phyloP scores from a whole-genome alignment of 2,329 filamentous ascomycete genomes.

The Penicillium sp. region DNA sequence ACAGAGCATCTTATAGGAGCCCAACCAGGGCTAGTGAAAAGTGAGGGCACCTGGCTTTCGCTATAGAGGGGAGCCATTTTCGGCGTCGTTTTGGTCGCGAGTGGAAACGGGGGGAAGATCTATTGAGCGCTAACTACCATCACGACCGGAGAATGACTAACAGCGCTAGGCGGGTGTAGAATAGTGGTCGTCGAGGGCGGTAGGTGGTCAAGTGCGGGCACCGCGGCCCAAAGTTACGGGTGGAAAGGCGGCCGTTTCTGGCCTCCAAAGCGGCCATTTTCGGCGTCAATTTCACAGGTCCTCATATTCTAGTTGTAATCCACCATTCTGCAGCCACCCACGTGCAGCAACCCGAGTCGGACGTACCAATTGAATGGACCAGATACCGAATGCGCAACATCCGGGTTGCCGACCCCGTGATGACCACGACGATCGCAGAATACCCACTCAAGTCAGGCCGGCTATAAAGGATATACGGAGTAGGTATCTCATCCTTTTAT shows the following conservation, averaged over 20 bases:
- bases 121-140: conserved; percentile 7
- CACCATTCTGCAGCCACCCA: too few species aligned
- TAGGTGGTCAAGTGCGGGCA: conserved; percentile 14
- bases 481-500: too few species aligned
- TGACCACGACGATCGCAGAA: too few species aligned
- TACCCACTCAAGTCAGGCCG: too few species aligned
- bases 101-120: conserved; percentile 13
- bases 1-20: conserved; percentile 14
- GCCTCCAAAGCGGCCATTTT: conserved; percentile 18
- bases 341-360: too few species aligned
- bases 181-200: conserved; percentile 10
- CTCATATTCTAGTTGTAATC: conserved; percentile 18
- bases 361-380: too few species aligned
- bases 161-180: conserved; percentile 13
- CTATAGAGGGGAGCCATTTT: conserved; percentile 18
- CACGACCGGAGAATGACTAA: conserved; percentile 11
- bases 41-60: conserved; percentile 2
- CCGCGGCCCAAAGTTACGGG: conserved; percentile 13
- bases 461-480: too few species aligned
- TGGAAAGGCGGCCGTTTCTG: conserved; percentile 17
- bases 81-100: conserved; percentile 12
- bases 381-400: too few species aligned
- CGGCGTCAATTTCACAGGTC: conserved; percentile 18
- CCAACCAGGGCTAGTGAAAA: conserved; percentile 2
- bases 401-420: too few species aligned